phyloP scores from a whole-genome alignment of 2,329 filamentous ascomycete genomes.

The Fusarium sp. region DNA sequence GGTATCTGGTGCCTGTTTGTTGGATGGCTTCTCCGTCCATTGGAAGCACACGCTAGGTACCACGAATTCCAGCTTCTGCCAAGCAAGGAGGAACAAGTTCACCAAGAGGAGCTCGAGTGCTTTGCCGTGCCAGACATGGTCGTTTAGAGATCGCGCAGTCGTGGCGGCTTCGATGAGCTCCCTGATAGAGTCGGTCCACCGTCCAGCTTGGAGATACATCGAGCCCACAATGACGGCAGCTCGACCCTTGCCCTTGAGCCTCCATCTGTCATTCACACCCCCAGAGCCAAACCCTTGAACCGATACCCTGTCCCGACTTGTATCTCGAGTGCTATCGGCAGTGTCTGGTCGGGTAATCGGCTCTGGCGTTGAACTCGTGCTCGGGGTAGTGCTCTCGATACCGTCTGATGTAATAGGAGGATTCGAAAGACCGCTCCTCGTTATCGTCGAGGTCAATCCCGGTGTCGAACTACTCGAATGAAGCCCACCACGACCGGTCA shows the following conservation, averaged over 20 bases:
- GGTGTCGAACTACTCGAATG: constrained; percentile 61
- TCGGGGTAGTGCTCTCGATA: constrained; percentile 52
- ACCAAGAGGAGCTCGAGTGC: constrained; percentile 89
- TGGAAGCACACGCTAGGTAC: constrained; percentile 70
- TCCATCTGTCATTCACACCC: constrained; percentile 80
- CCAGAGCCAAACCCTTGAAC: constrained; percentile 79
- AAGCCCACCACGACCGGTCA: constrained; percentile 59
- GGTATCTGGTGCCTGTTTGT: constrained; percentile 46
- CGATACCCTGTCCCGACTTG: constrained; percentile 67
- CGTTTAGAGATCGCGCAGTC: constrained; percentile 81
- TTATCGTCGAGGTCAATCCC: constrained; percentile 63
- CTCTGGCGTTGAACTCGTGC: constrained; percentile 57
- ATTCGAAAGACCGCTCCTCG: constrained; percentile 61
- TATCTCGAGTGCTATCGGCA: constrained; percentile 61
- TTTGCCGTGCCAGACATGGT: constrained; percentile 98
- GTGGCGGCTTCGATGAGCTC: constrained; percentile 85
- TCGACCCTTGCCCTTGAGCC: constrained; percentile 84
- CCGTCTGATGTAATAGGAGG: constrained; percentile 64
- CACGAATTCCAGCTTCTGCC: constrained; percentile 86
- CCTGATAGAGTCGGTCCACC: constrained; percentile 88
- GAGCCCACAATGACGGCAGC: constrained; percentile 84
- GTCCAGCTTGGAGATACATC: constrained; percentile 87
- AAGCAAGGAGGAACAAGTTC: constrained; percentile 85
- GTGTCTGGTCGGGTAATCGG: constrained; percentile 53
- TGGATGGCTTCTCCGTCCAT: constrained; percentile 59